Percentiles rank a stretch among this genome's conserved stretches.
These are phyloP conservation scores for Hordeum marinum DNA, from an alignment of 176 grass and related monocot species.

Conservation along the genomic window DNA sequence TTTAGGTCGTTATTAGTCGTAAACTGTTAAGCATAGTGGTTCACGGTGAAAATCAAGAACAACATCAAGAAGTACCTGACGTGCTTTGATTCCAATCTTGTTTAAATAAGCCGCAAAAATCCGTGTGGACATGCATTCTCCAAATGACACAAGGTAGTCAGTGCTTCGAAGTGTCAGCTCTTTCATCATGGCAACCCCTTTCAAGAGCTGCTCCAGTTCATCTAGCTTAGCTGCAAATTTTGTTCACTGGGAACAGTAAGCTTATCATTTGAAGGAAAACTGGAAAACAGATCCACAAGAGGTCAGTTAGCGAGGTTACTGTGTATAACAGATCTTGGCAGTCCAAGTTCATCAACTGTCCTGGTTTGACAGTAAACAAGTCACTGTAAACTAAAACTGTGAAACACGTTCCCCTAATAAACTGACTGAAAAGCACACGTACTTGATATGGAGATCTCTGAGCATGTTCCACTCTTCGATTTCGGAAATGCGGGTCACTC, in stretches of 20 bases:
- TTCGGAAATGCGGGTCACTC: slow-evolving; percentile 53
- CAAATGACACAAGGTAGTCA: slow-evolving; percentile 92
- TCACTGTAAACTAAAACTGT: neutral
- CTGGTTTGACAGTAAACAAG: slow-evolving; percentile 45
- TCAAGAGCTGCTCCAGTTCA: slow-evolving; percentile 90
- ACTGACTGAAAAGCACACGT: neutral
- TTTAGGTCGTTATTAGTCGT: neutral
- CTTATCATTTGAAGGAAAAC: neutral
- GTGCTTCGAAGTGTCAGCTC: slow-evolving; percentile 79
- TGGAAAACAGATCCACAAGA: neutral
- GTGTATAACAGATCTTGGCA: slow-evolving; percentile 54
- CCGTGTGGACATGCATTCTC: slow-evolving; percentile 91
- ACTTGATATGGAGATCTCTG: slow-evolving; percentile 78
- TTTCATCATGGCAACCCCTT: slow-evolving; percentile 98
- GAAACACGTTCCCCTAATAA: neutral
- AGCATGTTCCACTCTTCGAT: slow-evolving; percentile 64
- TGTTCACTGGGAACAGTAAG: neutral
- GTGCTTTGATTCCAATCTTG: slow-evolving; percentile 75
- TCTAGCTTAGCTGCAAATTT: slow-evolving; percentile 55
- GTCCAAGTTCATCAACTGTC: slow-evolving; percentile 68
- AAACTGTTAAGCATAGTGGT: slow-evolving; percentile 5
- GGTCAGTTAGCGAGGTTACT: slow-evolving; percentile 27
- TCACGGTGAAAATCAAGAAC: neutral
- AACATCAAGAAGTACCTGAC: slow-evolving; percentile 48
- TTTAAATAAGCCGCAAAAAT: slow-evolving; percentile 95